A percentile compares a stretch with the other conserved stretches of the same genome.
Conservation (phyloP, 2,329 filamentous ascomycete genomes). For the Tolypocladium sp. region DNA sequence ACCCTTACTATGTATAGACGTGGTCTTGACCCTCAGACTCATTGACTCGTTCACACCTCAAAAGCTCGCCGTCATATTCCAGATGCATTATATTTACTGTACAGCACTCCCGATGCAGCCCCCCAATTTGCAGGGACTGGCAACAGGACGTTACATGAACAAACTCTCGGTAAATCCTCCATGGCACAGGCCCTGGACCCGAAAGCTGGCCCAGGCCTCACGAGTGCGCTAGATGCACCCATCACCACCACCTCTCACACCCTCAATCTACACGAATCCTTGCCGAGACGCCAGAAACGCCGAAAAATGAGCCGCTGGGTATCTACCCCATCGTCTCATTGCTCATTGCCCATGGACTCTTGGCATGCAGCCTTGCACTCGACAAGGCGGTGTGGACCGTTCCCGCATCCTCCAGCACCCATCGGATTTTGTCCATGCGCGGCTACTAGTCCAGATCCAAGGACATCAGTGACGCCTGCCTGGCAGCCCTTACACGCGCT, state of each 20-base stretch:
- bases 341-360: slow-evolving; percentile 3
- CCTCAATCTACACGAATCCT: slow-evolving; percentile 9
- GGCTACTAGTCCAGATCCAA: background rate
- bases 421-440: background rate
- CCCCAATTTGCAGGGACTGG: background rate
- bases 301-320: slow-evolving; percentile 12
- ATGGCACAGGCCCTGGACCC: background rate
- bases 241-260: background rate
- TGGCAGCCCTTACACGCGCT: slow-evolving; percentile 48
- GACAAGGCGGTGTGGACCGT: background rate
- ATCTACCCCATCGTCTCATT: slow-evolving; percentile 11
- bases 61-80: slow-evolving; percentile 2
- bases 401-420: background rate
- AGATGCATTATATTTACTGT: slow-evolving; percentile 6
- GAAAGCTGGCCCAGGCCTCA: background rate
- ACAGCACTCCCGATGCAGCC: background rate
- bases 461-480: background rate
- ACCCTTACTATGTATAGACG: slow-evolving; percentile 8
- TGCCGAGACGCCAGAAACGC: slow-evolving; percentile 19
- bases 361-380: slow-evolving; percentile 1
- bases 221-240: background rate
- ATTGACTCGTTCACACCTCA: slow-evolving; percentile 5
- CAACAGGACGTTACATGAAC: background rate
- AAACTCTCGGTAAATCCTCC: background rate
- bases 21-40: slow-evolving; percentile 6